A percentile compares a stretch with the other conserved stretches of the same genome.
Conservation (phyloP, 139 green algal species). For the Tetradesmus obliquus region DNA sequence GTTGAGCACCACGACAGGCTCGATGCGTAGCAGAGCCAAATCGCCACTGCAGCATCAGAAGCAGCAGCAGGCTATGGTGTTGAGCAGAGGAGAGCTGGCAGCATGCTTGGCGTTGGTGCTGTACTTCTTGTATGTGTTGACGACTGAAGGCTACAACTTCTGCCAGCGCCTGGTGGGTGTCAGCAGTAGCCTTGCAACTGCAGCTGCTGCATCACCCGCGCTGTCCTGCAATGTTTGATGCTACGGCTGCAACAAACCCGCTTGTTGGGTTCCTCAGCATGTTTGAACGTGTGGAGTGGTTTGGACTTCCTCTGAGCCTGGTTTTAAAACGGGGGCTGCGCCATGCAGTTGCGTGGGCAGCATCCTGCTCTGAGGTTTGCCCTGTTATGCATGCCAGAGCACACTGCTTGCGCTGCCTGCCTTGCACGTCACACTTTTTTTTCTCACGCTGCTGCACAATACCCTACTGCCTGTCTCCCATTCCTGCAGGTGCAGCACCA, state of each 20-base stretch:
- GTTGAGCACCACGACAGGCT: neutral
- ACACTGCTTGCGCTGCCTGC: neutral
- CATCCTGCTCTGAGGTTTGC: no score
- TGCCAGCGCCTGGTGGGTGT: constrained; percentile 21
- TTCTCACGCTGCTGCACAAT: no score
- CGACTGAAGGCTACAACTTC: constrained; percentile 4
- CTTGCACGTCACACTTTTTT: neutral
- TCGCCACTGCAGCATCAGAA: neutral
- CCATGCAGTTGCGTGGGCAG: no score
- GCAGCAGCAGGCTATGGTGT: neutral
- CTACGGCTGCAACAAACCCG: neutral
- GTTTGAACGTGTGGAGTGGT: no score
- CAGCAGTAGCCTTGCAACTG: neutral
- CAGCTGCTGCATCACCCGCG: neutral
- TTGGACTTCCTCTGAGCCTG: no score
- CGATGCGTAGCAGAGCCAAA: neutral
- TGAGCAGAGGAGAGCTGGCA: neutral
- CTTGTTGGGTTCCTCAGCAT: neutral
- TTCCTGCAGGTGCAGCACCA: neutral
- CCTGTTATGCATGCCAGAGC: no score
- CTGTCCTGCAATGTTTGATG: neutral
- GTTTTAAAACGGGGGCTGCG: no score
- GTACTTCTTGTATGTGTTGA: constrained; percentile 40
- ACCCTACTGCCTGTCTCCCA: no score
- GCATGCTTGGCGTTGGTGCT: constrained; percentile 14